Conservation (phyloP, 139 green algal species). For the Chlamydomonas sphaeroides region DNA sequence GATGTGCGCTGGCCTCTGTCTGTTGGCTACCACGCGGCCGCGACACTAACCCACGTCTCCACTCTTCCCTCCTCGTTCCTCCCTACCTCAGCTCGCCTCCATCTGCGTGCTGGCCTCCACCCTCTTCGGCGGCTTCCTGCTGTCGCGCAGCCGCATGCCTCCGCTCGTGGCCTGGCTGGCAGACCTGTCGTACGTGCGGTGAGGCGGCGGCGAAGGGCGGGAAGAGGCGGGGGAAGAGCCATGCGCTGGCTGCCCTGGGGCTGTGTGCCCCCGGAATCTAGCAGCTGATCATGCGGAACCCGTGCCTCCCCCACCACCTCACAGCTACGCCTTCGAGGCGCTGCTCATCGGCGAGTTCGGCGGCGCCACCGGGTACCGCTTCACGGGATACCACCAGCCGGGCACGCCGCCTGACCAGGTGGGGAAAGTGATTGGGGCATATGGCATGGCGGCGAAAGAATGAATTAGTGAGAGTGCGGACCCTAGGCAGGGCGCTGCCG, state of each 20-base stretch:
- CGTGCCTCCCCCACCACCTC: neutral
- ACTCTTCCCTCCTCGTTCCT: too few relatives aligned
- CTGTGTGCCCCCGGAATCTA: too few relatives aligned
- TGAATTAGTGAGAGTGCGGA: too few relatives aligned
- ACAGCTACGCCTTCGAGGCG: slow-evolving; percentile 76
- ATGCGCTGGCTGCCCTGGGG: too few relatives aligned
- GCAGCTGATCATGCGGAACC: too few relatives aligned
- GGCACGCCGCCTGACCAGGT: slow-evolving; percentile 44
- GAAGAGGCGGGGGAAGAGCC: neutral
- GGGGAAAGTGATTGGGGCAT: too few relatives aligned
- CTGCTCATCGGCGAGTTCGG: slow-evolving; percentile 77
- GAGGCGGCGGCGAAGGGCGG: neutral
- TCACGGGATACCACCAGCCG: slow-evolving; percentile 69
- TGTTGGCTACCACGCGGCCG: too few relatives aligned
- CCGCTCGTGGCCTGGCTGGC: slow-evolving; percentile 47
- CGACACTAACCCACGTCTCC: slow-evolving; percentile 27
- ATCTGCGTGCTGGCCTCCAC: slow-evolving; percentile 61
- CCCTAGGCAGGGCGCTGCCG: too few relatives aligned
- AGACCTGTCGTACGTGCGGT: slow-evolving; percentile 59
- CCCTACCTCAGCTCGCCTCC: slow-evolving; percentile 46
- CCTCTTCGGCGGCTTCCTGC: slow-evolving; percentile 76
- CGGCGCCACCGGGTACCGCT: slow-evolving; percentile 60
- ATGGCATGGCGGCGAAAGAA: too few relatives aligned
- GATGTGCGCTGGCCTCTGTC: too few relatives aligned
- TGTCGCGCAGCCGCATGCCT: slow-evolving; percentile 64